Percentiles rank a stretch among this genome's conserved stretches.
Evolutionary conservation across 2,329 filamentous ascomycete species (phyloP).

Genomic region (Verticillium nonalfalfae): DNA sequence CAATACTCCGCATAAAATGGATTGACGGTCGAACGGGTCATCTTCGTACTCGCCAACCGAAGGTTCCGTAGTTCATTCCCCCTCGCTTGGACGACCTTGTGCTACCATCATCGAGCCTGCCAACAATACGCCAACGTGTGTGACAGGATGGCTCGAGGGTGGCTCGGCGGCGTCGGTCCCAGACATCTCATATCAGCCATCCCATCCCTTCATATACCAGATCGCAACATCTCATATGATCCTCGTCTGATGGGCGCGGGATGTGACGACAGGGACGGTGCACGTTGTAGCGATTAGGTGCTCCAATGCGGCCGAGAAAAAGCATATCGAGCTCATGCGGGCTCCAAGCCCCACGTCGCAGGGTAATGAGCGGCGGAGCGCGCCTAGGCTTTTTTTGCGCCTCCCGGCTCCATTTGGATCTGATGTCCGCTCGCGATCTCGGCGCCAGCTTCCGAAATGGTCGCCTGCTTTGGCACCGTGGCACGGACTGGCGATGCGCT

Average conservation of each 20-base stretch:
- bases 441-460: conserved; percentile 7
- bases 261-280: not conserved
- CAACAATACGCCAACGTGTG: not conserved
- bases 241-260: conserved; percentile 2
- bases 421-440: not conserved
- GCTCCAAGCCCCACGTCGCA: not conserved
- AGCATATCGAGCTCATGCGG: not conserved
- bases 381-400: not conserved
- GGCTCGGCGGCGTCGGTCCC: not conserved
- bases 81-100: not conserved
- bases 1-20: not conserved
- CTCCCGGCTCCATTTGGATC: not conserved
- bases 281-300: not conserved
- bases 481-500: not conserved
- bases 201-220: conserved; percentile 2
- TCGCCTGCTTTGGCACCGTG: not conserved
- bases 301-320: not conserved
- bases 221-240: not conserved
- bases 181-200: not conserved
- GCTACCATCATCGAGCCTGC: not conserved
- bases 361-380: not conserved
- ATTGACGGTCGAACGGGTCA: not conserved
- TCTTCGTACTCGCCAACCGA: not conserved
- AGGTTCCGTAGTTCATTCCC: not conserved
- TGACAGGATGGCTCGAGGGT: too few species aligned